phyloP scores from a whole-genome alignment of 2,329 filamentous ascomycete species.

The Botrytis porri region DNA sequence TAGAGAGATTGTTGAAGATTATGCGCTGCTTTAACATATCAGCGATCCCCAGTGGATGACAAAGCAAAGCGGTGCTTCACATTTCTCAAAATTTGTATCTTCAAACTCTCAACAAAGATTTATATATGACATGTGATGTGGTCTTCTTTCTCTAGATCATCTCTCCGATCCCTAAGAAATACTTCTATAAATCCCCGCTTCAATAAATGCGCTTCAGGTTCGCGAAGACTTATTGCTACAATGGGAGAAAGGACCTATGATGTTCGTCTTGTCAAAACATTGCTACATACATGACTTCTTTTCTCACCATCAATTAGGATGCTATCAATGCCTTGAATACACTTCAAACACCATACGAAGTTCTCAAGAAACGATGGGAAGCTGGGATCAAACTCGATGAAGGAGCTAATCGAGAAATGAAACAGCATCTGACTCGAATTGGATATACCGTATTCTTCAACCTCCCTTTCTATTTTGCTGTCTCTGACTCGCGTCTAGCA shows the following conservation, averaged over 20 bases:
- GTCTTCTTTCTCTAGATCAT: background rate
- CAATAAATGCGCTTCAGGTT: background rate
- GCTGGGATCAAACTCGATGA: conserved; percentile 70
- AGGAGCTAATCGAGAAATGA: conserved; percentile 73
- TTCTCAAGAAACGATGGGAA: conserved; percentile 74
- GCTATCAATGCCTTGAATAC: conserved; percentile 84
- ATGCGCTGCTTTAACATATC: background rate
- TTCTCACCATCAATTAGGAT: conserved; percentile 53
- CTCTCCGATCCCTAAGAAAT: background rate
- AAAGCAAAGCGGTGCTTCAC: background rate
- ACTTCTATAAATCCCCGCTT: background rate
- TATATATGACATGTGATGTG: background rate
- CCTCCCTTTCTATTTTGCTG: background rate
- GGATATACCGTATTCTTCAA: conserved; percentile 61
- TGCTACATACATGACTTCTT: background rate
- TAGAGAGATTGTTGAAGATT: background rate
- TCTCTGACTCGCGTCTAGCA: conserved; percentile 23
- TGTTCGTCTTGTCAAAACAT: conserved; percentile 17
- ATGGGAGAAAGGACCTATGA: conserved; percentile 26
- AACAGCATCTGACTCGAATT: conserved; percentile 70
- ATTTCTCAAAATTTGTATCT: background rate
- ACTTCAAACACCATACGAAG: conserved; percentile 81
- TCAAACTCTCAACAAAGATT: background rate
- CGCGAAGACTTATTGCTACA: conserved; percentile 5
- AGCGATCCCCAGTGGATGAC: background rate